Base-by-base conservation (phyloP, 78 protist species). In the Guillardia theta region DNA sequence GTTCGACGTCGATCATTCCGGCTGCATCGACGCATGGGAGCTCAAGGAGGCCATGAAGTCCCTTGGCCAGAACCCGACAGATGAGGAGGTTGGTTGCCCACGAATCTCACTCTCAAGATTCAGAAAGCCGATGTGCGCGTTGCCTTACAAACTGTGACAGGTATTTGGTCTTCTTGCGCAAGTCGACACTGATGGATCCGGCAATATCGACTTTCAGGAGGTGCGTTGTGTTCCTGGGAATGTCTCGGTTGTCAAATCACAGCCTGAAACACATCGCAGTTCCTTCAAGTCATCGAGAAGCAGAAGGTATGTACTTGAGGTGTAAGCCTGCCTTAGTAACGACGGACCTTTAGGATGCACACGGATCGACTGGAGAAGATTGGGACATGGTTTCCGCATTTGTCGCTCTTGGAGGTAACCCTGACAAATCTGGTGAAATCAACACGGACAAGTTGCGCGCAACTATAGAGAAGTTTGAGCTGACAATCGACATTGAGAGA, bases 401-500 rank as follows among this genome's bases (percentile, higher is more conserved):
- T 15, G 87, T 70, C 39, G 87, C 87, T 4, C 87, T 70, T 12
- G 87, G 87, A 0, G 87, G 87, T 0, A 70, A 70, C 39, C 87
- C 87, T 36, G 87, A 70, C 87, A 70, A 70, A 43, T 37, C 45
- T 6, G 87, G 87, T 24, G 87, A 70, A 15, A 70, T 70, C 70
- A 58, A 58, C 70, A 58, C 70, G 27, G 83, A 70, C 36, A 70
- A 70, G 83, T 43, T 70, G 33, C 83, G 83, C 1, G 45, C 41
- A 24, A 70, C 22, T n/a, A 78, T 78, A 24, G 90, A 78, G 8
- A 78, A 78, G 48, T 78, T 78, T 48, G 90, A 78, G 90, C 90
- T 78, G 24, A 78, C 90, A 18, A 78, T 78, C 90, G 90, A 78
- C 90, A 78, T 78, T 30, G 90, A 78, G 45, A n/a, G 90, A 24